Conservation (phyloP, 805 yeast genomes). For the Schizosaccharomyces lindneri region DNA sequence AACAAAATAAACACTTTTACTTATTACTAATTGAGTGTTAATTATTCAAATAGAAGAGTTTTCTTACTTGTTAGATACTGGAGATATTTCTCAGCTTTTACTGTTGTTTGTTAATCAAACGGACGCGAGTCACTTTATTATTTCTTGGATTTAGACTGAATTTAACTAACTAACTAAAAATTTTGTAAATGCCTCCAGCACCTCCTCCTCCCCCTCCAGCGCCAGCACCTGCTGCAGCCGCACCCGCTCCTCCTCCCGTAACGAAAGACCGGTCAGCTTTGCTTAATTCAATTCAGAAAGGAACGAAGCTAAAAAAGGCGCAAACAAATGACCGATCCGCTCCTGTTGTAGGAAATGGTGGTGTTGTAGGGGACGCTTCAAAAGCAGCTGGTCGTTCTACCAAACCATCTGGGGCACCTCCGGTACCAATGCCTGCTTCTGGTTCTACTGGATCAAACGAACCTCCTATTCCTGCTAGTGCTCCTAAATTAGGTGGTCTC, state of each 20-base stretch:
- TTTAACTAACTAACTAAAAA: no score
- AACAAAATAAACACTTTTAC: no score
- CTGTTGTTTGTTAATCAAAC: no score
- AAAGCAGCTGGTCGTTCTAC: slow-evolving; percentile 2
- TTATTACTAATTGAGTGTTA: no score
- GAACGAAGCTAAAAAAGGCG: slow-evolving; percentile 33
- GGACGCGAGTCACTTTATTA: no score
- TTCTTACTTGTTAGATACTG: no score
- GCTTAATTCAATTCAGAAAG: slow-evolving; percentile 64
- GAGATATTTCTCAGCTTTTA: no score
- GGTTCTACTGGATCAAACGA: background rate
- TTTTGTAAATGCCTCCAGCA: background rate
- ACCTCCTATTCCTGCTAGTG: background rate
- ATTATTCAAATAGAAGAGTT: no score
- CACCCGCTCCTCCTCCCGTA: slow-evolving; percentile 11
- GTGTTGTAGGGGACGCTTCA: slow-evolving; percentile 10
- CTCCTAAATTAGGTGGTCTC: slow-evolving; percentile 29
- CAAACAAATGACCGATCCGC: slow-evolving; percentile 42
- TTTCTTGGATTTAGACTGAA: no score
- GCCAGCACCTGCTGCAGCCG: slow-evolving; percentile 4
- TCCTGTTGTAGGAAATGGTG: slow-evolving; percentile 24
- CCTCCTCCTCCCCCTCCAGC: slow-evolving; percentile 9
- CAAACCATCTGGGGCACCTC: slow-evolving; percentile 9
- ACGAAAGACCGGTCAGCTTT: slow-evolving; percentile 15
- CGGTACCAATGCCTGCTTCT: slow-evolving; percentile 7